Conservation (phyloP, 164 flowering plant species). For the Taxillus chinensis region DNA sequence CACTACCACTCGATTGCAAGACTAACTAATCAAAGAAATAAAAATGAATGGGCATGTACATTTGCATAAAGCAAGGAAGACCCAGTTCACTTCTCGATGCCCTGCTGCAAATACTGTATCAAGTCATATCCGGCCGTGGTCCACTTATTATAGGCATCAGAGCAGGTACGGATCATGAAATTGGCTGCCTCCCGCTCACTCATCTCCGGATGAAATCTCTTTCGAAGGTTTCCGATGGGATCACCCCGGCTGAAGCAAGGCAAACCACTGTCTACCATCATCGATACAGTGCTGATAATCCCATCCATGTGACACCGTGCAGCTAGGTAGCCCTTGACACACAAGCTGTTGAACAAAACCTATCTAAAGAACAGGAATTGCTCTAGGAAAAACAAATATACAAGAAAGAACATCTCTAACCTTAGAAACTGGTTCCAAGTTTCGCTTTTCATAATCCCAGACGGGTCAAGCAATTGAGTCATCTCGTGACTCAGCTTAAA, state of each 20-base stretch:
- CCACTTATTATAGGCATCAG: constrained; percentile 97
- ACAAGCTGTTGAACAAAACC: constrained; percentile 39
- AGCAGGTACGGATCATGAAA: constrained; percentile 78
- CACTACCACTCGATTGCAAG: neutral
- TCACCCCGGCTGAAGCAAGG: constrained; percentile 97
- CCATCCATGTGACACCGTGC: constrained; percentile 92
- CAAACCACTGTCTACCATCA: constrained; percentile 90
- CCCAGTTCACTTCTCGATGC: constrained; percentile 64
- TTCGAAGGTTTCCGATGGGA: constrained; percentile 91
- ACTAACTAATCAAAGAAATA: too few relatives aligned
- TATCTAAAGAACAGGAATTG: too few relatives aligned
- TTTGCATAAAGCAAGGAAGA: neutral
- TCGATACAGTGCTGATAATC: constrained; percentile 66
- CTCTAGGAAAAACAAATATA: neutral
- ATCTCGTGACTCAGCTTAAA: constrained; percentile 98
- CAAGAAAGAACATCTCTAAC: constrained; percentile 19
- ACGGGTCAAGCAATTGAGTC: constrained; percentile 97
- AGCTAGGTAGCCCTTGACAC: constrained; percentile 93
- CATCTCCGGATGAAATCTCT: constrained; percentile 96
- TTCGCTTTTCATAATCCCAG: constrained; percentile 98
- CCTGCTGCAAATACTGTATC: constrained; percentile 93
- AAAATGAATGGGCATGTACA: constrained; percentile 8
- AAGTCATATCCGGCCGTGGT: constrained; percentile 94
- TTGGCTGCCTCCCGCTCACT: constrained; percentile 91
- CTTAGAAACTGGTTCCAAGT: constrained; percentile 81